Conservation (phyloP, 2,329 filamentous ascomycete species). For the Aureobasidium sp. region DNA sequence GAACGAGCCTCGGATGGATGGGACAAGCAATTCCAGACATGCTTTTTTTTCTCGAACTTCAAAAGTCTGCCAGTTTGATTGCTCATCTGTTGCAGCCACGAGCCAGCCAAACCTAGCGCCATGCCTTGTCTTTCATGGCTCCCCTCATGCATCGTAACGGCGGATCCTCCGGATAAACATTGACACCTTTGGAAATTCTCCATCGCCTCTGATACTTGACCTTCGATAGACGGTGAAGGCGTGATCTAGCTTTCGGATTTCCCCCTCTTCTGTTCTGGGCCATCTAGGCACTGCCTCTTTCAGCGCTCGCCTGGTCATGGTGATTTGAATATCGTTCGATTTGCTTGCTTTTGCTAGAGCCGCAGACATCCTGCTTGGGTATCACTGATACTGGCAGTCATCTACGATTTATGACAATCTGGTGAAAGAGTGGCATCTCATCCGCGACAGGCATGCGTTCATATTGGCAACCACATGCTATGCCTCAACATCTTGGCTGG, state of each 20-base stretch:
- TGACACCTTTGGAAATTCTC: not conserved
- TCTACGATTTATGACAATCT: not conserved
- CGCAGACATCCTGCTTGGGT: not conserved
- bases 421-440: not conserved
- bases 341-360: not conserved
- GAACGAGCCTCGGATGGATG: not conserved
- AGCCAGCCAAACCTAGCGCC: not conserved
- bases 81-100: not conserved
- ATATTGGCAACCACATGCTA: not conserved
- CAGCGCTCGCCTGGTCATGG: not conserved
- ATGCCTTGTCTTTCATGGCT: not conserved
- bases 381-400: not conserved
- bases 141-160: not conserved
- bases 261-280: not conserved
- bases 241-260: not conserved
- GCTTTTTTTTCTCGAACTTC: slow-evolving; percentile 4
- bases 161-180: slow-evolving; percentile 1
- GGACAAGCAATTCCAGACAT: not conserved
- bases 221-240: not conserved
- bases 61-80: not conserved
- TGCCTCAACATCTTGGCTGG: not conserved
- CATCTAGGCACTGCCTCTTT: slow-evolving; percentile 3
- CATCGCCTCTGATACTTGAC: not conserved
- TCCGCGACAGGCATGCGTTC: not conserved
- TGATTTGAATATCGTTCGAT: not conserved